Evolutionary conservation across 2,329 filamentous ascomycete genomes (phyloP).

Genomic region (Pseudogymnoascus sp.): DNA sequence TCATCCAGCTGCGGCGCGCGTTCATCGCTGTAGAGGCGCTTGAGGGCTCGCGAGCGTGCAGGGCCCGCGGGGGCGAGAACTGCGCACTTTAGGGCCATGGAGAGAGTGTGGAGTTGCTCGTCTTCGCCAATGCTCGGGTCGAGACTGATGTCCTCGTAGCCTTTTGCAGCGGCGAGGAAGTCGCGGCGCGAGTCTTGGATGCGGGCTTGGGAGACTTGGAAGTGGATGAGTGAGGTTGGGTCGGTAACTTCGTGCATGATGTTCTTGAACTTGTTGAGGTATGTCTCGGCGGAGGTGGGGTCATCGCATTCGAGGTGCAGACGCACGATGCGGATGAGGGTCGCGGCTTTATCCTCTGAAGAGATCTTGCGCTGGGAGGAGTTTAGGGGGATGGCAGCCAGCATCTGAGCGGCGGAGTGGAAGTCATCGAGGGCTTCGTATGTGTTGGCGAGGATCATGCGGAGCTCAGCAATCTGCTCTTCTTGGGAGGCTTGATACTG

Average conservation of each 20-base stretch:
- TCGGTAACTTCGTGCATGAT: conserved; percentile 73
- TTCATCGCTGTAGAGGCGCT: conserved; percentile 88
- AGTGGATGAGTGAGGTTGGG: conserved; percentile 68
- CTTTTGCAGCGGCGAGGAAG: conserved; percentile 79
- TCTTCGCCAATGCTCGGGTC: conserved; percentile 68
- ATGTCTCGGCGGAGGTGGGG: conserved; percentile 72
- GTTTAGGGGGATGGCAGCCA: conserved; percentile 82
- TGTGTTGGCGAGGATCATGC: conserved; percentile 72
- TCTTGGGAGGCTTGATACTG: conserved; percentile 56
- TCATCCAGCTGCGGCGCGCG: conserved; percentile 66
- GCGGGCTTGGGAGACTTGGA: conserved; percentile 83
- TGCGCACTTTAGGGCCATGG: conserved; percentile 83
- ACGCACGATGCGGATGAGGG: conserved; percentile 91
- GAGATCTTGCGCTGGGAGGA: conserved; percentile 77
- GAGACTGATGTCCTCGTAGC: conserved; percentile 82
- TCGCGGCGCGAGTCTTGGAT: conserved; percentile 85
- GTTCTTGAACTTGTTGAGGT: conserved; percentile 92
- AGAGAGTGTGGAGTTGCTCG: conserved; percentile 75
- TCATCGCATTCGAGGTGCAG: conserved; percentile 94
- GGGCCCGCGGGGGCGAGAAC: conserved; percentile 89
- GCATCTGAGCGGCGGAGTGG: conserved; percentile 62
- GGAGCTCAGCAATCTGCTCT: conserved; percentile 73
- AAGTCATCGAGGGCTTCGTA: conserved; percentile 80
- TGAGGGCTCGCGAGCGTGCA: conserved; percentile 68
- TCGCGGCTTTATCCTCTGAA: conserved; percentile 69